Base-by-base conservation (phyloP, 768 basidiomycete genomes). In the Boletus rubroflammeus region DNA sequence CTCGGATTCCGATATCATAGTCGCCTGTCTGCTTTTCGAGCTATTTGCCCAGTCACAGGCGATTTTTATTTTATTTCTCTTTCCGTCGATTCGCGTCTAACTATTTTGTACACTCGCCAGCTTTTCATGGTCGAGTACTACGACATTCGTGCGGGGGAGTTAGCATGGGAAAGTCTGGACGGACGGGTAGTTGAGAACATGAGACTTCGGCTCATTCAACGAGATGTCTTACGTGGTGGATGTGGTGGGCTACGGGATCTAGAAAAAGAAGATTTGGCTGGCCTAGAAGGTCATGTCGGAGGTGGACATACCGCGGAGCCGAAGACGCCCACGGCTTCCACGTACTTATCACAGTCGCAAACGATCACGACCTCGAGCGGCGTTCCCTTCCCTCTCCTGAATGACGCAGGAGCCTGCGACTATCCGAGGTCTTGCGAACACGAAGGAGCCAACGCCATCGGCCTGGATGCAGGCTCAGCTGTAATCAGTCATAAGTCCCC, bases 121-220 rank as follows among this genome's bases (percentile, higher is more conserved):
- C 68, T 77, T 28, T 89, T 83, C 67, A 71, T 70, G 38, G 79
- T 84, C 48, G 87, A 90, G 58, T 93, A 81, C 65, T 86, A 78
- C 63, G 88, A 91, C 62, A 75, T 81, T 26, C 77, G 86, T 25
- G 77, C 78, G 36, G 82, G 86, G 6, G 70, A 75, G 36, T 61
- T 65, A 11, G 87, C 88, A 14, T 78, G 73, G 60, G 67, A 70
- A 43, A 72, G 72, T 42, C 70, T 92, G 19, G 63, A 86, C 44
- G 75, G 76, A 3, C 75, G 75, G 35, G 67, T 72, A 42, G 64
- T 81, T 34, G 80, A 81, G 49, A 83, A 81, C 34, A 77, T 80
- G 72, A 77, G 74, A 47, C 69, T 88, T 26, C 70, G 66, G 14
- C 72, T 81, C 46, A 72, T 72, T 50, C 73, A 72, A 29, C 72